These are phyloP conservation scores for Solanum medicagineum DNA, from an alignment of 257 asterid genomes.

Conservation along the genomic window DNA sequence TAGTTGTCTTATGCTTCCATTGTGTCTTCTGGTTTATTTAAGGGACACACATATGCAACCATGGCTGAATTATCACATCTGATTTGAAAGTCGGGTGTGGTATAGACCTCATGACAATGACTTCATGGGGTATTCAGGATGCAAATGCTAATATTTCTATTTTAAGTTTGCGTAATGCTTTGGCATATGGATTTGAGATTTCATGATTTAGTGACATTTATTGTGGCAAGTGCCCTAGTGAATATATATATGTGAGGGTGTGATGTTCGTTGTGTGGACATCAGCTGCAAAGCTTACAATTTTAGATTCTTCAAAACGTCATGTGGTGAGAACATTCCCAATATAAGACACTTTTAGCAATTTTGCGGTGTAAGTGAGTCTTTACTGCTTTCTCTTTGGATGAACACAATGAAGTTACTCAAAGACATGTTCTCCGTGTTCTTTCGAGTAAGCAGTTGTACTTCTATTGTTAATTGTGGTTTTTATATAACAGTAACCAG, in stretches of 20 bases:
- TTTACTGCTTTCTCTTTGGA: neutral
- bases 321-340: neutral
- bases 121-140: neutral
- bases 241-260: neutral
- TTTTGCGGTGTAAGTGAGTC: neutral
- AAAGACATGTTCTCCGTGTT: neutral
- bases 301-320: rapidly evolving
- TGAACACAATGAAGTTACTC: neutral
- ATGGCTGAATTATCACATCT: neutral
- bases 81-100: neutral
- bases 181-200: slow-evolving; percentile 21
- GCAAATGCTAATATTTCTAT: neutral
- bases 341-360: neutral
- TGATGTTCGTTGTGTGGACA: neutral
- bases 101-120: neutral
- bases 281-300: rapidly evolving
- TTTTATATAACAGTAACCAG: neutral
- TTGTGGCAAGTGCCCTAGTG: neutral
- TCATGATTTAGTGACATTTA: neutral
- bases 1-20: neutral
- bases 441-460: neutral
- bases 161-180: slow-evolving; percentile 5
- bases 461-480: neutral
- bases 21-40: neutral
- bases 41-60: slow-evolving; percentile 1